Evolutionary conservation across 345 rosid species (phyloP).

Genomic region (Luvunga scandens): DNA sequence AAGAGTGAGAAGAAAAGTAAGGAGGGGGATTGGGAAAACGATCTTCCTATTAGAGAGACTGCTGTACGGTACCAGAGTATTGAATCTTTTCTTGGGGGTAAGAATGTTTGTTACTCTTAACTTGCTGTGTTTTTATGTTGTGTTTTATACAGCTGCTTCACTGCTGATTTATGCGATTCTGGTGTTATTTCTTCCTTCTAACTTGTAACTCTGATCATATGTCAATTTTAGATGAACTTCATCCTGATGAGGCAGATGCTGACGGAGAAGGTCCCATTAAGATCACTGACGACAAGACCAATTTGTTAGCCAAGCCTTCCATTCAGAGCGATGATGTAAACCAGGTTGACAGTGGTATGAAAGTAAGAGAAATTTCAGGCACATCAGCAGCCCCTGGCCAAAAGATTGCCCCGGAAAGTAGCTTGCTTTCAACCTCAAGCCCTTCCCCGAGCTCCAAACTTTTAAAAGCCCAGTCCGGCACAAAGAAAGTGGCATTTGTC

Average conservation of each 20-base stretch:
- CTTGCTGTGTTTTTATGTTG: not conserved
- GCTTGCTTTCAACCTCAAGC: conserved; percentile 7
- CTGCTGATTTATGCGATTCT: not conserved
- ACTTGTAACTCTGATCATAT: not conserved
- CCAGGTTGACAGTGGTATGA: conserved; percentile 20
- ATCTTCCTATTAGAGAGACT: conserved; percentile 22
- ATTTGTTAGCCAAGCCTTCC: conserved; percentile 11
- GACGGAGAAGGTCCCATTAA: conserved; percentile 20
- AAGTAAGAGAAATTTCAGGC: conserved; percentile 17
- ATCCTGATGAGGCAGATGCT: conserved; percentile 17
- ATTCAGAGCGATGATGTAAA: not conserved
- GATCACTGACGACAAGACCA: conserved; percentile 1
- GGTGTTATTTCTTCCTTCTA: not conserved
- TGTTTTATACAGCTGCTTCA: not conserved
- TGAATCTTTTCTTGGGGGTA: conserved; percentile 62
- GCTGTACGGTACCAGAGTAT: conserved; percentile 47
- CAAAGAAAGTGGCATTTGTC: conserved; percentile 63
- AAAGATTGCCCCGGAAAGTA: conserved; percentile 10
- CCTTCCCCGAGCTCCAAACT: conserved; percentile 16
- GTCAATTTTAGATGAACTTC: conserved; percentile 20
- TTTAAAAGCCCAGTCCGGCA: conserved; percentile 11
- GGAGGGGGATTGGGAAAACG: conserved; percentile 28
- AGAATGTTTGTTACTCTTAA: conserved; percentile 14
- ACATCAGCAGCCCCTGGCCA: conserved; percentile 3
- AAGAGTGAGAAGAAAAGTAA: conserved; percentile 29